Evolutionary conservation across 495 filamentous ascomycete genomes (phyloP), one percentile per base, ranked within the genome.

Genomic region (Penicillium mononematosum): DNA sequence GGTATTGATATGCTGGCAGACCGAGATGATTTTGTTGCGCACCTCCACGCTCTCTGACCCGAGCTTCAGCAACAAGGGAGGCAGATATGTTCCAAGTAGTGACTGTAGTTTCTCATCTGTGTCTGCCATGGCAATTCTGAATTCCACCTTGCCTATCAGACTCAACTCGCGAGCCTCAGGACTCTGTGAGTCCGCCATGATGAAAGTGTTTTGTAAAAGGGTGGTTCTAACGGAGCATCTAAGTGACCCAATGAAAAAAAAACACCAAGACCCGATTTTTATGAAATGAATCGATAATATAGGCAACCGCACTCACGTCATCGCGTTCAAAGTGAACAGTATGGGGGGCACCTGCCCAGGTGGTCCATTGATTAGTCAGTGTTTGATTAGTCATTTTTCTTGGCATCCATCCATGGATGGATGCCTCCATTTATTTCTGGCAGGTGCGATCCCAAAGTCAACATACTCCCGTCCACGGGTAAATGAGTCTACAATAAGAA

Each of bases 121-220:
- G 56, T 91, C 86, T 16, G 89, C 85, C 50, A 90, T 78, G n/a
- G 94, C 89, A 55, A 98, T 91, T 44, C 86, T 83, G 66, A 96
- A 87, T 70, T 96, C 91, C 47, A 97, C 89, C 65, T 95, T 96
- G 62, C 89, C 89, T 58, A 96, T 80, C 51, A 97, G 84, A 56
- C 83, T 85, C 58, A 97, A 82, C 78, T 98, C 94, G 52, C 84
- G 80, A 64, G 82, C 83, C 70, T 91, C 89, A 86, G 62, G 61
- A 67, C 70, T 77, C 61, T 65, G 68, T 55, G 68, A 63, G 50
- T 70, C 70, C 54, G 75, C 68, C 76, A 78, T 78, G 45, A 50
- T 60, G 55, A 53, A 44, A 41, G 58, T 45, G 25, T 14, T 29
- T 45, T 45, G 53, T 5, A 42, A 1, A n/a, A 14, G 19, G 16